Conservation (phyloP, 495 filamentous ascomycete genomes). For the Aspergillus olivimuriae region DNA sequence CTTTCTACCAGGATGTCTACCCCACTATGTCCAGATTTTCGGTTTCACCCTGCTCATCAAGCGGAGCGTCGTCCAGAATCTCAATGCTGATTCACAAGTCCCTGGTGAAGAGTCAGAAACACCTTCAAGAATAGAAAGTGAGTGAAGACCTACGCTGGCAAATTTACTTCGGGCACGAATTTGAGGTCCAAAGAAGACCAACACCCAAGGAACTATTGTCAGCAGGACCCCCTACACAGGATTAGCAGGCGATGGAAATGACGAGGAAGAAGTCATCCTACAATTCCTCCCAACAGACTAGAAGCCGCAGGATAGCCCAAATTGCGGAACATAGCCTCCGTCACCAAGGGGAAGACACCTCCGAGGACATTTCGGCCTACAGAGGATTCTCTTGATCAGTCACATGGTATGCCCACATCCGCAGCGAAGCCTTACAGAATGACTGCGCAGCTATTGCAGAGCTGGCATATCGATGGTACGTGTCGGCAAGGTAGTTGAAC, state of each 20-base stretch:
- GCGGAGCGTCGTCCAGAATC: too few relatives aligned
- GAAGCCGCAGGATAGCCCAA: slow-evolving; percentile 60
- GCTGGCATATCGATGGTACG: slow-evolving; percentile 75
- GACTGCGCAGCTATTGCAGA: slow-evolving; percentile 85
- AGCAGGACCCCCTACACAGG: slow-evolving; percentile 44
- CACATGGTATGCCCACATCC: background rate
- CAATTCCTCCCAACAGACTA: slow-evolving; percentile 62
- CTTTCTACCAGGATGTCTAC: too few relatives aligned
- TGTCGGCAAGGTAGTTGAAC: slow-evolving; percentile 91
- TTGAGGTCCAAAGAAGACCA: slow-evolving; percentile 66
- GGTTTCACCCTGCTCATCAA: too few relatives aligned
- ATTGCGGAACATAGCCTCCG: slow-evolving; percentile 54
- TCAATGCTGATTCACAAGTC: slow-evolving; percentile 20
- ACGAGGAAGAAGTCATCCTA: slow-evolving; percentile 3
- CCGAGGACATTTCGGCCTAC: slow-evolving; percentile 64
- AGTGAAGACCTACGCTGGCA: slow-evolving; percentile 38
- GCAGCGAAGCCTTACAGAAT: slow-evolving; percentile 42
- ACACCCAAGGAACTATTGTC: slow-evolving; percentile 71
- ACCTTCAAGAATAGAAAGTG: background rate
- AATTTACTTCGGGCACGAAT: slow-evolving; percentile 71
- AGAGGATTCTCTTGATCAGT: background rate
- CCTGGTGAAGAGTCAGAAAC: slow-evolving; percentile 8
- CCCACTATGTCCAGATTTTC: too few relatives aligned
- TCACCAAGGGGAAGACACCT: slow-evolving; percentile 68
- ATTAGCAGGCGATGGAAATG: slow-evolving; percentile 4